Conservation (phyloP, 257 asterid genomes). For the Gentiana dahurica region DNA sequence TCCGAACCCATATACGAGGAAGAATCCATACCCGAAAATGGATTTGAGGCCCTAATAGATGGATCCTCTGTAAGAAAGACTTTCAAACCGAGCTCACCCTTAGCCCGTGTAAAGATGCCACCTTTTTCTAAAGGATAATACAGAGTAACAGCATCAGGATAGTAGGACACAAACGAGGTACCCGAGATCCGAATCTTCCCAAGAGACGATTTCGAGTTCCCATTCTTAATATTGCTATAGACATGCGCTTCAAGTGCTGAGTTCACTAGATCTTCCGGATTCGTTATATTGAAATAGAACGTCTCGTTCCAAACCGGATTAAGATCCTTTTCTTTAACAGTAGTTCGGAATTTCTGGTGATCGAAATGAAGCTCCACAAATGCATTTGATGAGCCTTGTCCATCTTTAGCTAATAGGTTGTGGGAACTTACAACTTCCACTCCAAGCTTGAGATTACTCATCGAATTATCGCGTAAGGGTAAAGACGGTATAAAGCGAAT, state of each 20-base stretch:
- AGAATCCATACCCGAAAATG: conserved; percentile 33
- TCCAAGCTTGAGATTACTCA: conserved; percentile 78
- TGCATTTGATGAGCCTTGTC: conserved; percentile 63
- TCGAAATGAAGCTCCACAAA: conserved; percentile 78
- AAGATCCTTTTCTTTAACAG: conserved; percentile 76
- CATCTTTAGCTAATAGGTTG: conserved; percentile 76
- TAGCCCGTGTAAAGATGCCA: conserved; percentile 51
- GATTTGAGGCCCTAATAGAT: conserved; percentile 32
- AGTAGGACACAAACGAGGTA: conserved; percentile 53
- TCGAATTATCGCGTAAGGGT: conserved; percentile 14
- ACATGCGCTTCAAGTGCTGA: conserved; percentile 67
- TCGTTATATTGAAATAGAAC: conserved; percentile 52
- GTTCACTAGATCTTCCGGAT: conserved; percentile 41
- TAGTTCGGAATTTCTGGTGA: conserved; percentile 66
- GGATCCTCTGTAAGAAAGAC: conserved; percentile 66
- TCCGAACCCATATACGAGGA: conserved; percentile 23
- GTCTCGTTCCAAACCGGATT: conserved; percentile 77
- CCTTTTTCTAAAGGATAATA: conserved; percentile 76
- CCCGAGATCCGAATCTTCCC: conserved; percentile 60
- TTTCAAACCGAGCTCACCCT: conserved; percentile 74
- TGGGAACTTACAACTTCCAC: conserved; percentile 79
- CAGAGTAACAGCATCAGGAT: conserved; percentile 61
- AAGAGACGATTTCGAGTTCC: conserved; percentile 48
- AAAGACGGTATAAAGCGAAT: neutral
- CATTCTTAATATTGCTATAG: conserved; percentile 30